These are phyloP conservation scores for Inga oerstediana DNA, from an alignment of 306 rosid genomes.

Conservation along the genomic window DNA sequence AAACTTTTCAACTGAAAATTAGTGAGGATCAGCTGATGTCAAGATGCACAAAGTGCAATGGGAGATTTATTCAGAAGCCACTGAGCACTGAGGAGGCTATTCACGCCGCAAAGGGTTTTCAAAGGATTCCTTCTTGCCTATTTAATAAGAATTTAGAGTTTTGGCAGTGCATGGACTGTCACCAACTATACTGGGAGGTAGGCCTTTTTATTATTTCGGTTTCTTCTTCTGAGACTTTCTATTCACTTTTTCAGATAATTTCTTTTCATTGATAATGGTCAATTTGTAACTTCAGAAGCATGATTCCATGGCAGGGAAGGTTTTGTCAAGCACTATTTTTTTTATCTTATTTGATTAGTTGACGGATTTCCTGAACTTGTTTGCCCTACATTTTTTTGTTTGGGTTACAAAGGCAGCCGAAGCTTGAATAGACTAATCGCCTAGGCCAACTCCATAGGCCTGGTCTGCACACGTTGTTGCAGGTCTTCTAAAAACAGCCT, in stretches of 20 bases:
- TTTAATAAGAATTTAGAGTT: conserved; percentile 84
- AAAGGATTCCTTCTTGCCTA: conserved; percentile 81
- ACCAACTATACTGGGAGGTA: conserved; percentile 98
- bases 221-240: not conserved
- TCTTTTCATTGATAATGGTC: conserved; percentile 9
- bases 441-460: too few species aligned
- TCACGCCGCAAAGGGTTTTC: conserved; percentile 90
- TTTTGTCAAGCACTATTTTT: not conserved
- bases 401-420: too few species aligned
- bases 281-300: conserved; percentile 14
- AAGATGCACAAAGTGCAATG: conserved; percentile 95
- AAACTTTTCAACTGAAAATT: conserved; percentile 72
- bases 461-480: too few species aligned
- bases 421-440: too few species aligned
- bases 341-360: not conserved
- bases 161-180: conserved; percentile 95
- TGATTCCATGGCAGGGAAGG: not conserved
- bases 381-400: not conserved
- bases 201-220: conserved; percentile 12
- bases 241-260: conserved; percentile 8
- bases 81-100: conserved; percentile 82
- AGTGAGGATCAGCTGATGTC: conserved; percentile 84
- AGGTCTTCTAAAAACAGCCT: too few species aligned
- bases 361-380: conserved; percentile 8
- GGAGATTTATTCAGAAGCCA: conserved; percentile 87